These are phyloP conservation scores for Jackrogersella multiformis DNA, from an alignment of 495 filamentous ascomycete species.

Conservation along the genomic window DNA sequence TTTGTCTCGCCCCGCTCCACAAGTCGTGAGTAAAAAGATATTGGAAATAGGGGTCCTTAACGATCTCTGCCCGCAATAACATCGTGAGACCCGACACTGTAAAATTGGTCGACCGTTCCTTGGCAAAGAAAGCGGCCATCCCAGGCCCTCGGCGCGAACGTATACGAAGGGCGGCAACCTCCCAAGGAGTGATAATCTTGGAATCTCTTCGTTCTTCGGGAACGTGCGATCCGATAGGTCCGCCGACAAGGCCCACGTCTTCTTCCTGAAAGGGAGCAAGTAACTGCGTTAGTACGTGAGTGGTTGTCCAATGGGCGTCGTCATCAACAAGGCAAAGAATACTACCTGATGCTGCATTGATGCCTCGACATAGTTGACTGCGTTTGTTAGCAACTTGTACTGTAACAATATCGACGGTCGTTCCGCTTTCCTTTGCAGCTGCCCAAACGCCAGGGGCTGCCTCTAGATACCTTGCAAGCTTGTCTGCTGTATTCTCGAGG, in stretches of 20 bases:
- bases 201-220: constrained; percentile 21
- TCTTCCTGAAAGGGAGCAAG: constrained; percentile 36
- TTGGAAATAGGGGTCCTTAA: constrained; percentile 33
- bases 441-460: not conserved
- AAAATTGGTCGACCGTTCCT: constrained; percentile 40
- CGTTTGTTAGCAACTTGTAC: constrained; percentile 31
- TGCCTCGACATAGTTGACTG: constrained; percentile 25
- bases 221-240: constrained; percentile 33
- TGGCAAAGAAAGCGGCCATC: constrained; percentile 26
- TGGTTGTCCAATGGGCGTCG: constrained; percentile 27
- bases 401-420: constrained; percentile 1
- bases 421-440: not conserved
- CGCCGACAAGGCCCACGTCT: constrained; percentile 29
- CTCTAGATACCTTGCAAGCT: not conserved
- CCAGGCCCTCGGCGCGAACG: constrained; percentile 21
- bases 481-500: not conserved
- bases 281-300: constrained; percentile 7
- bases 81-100: constrained; percentile 40
- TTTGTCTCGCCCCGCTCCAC: constrained; percentile 22
- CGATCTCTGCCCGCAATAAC: constrained; percentile 28
- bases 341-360: constrained; percentile 19
- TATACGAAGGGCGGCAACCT: constrained; percentile 37
- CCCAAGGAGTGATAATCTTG: constrained; percentile 26
- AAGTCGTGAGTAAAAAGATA: constrained; percentile 25
- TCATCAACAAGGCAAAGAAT: constrained; percentile 36